Base-by-base conservation (phyloP, 163 green algal species). In the Chlorella variabilis region DNA sequence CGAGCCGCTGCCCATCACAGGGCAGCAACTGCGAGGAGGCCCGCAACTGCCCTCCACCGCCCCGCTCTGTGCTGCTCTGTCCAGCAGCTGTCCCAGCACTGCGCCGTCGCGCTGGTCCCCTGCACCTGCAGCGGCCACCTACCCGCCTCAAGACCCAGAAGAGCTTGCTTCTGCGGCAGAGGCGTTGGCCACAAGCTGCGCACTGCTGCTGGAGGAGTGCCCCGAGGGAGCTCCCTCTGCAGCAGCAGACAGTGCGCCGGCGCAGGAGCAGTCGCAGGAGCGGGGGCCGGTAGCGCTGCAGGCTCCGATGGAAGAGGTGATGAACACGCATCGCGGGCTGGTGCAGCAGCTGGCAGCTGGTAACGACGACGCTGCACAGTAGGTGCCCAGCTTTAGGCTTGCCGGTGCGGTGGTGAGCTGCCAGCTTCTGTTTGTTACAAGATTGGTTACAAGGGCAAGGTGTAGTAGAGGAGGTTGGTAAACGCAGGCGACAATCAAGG, bases 131-230 rank as follows among this genome's bases (percentile, higher is more conserved):
- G 76, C 76, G 17, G 63, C 63, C 13, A 42, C 54, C 23, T 82
- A 82, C 63, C 76, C 76, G 29, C 63, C 76, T 1, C 76, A 76
- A 54, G 76, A 82, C 34, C 2, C 34, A 11, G 29, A 69, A 4
- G 76, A 82, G 63, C 76, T 82, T 0, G 76, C 62, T 4, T 75
- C 41, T 1, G 76, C 63, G 48, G 65, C 76, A 20, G 76, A 77
- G 48, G 76, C 76, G 1, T 41, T 82, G 36, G 63, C 65, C 29
- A 82, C 45, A 23, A 42, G 48, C 45, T 82, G 76, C n/a, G 63
- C 76, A 23, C 76, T 82, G 42, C 33, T 82, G 18, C 23, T 38
- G 8, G 76, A 82, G 6, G 76, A 82, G 62, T 68, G 61, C 73
- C 73, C 73, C 0, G 15, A 33, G 15, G n/a, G 54, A 15, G 38